A percentile compares a stretch with the other conserved stretches of the same genome.
Conservation (phyloP, 441 rosid species). For the Capsella rubella region DNA sequence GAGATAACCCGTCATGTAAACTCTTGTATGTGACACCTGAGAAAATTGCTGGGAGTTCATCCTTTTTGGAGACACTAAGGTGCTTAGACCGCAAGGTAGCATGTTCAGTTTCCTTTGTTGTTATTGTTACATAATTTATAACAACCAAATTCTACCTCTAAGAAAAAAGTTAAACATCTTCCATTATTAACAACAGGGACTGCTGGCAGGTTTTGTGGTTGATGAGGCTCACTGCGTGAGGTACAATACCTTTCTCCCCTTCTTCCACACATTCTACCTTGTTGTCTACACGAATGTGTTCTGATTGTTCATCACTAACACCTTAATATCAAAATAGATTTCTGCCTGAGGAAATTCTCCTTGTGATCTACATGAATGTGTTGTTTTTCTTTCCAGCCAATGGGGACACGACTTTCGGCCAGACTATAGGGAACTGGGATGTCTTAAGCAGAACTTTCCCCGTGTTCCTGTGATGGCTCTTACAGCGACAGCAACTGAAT, state of each 20-base stretch:
- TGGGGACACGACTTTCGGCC: conserved; percentile 99
- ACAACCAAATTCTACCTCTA: conserved; percentile 9
- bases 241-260: conserved; percentile 44
- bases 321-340: conserved; percentile 6
- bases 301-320: conserved; percentile 12
- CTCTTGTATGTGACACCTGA: conserved; percentile 95
- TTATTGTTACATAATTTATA: conserved; percentile 23
- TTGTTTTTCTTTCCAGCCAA: conserved; percentile 59
- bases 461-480: conserved; percentile 85
- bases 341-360: conserved; percentile 20
- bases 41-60: conserved; percentile 76
- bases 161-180: conserved; percentile 8
- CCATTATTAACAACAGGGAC: conserved; percentile 56
- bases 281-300: conserved; percentile 11
- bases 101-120: conserved; percentile 23
- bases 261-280: conserved; percentile 1
- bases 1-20: conserved; percentile 81
- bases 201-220: conserved; percentile 84
- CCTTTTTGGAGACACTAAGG: conserved; percentile 69
- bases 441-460: conserved; percentile 84
- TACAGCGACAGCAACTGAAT: conserved; percentile 90
- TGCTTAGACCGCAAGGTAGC: conserved; percentile 73
- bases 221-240: conserved; percentile 98
- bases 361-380: conserved; percentile 7
- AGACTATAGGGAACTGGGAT: conserved; percentile 83